Evolutionary conservation across 257 asterid genomes (phyloP), one percentile per base, ranked within the genome.

Genomic region (Ilex asprella): DNA sequence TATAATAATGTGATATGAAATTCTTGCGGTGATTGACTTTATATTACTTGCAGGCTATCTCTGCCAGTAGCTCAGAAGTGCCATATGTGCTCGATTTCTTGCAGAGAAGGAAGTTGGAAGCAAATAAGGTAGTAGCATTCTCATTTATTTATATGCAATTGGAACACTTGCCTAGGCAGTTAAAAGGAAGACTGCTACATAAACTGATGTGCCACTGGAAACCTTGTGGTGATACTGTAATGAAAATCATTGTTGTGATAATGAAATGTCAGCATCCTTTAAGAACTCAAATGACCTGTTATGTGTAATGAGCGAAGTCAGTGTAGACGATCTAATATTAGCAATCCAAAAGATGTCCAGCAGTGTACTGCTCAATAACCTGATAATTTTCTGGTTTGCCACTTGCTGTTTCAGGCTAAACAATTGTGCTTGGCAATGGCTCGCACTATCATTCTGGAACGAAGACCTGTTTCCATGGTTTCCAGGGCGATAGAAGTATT

Each of bases 61-160:
- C 97, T 52, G 86, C 99, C 51, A 89, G 99, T 81, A 77, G 88
- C 81, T 89, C 99, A 39, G 99, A 92, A 64, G 86, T 82, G 62
- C 84, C 83, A 47, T 76, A 75, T 27, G 78, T 85, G 70, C 85
- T 92, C 63, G 97, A 87, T 64, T 92, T 92, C 82, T 75, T 89
- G 74, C 99, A 92, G 79, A 79, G 99, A 68, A 82, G 99, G 74
- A 92, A 78, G 76, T 66, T 74, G 72, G 96, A 89, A 79, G 96
- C 97, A 65, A 80, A 75, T 41, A 92, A 92, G 95, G 99, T 92
- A 75, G 57, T 49, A 15, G 54, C 39, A 31, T 73, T 29, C 46
- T 16, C 47, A 55, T 56, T 56, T 62, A 60, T 53, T 39, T 12
- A 49, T 49, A 49, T 49, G 54, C n/a, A 4, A 0, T 15, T 49